phyloP scores from a whole-genome alignment of 768 basidiomycete genomes.

The Tylopilus cervinicoccineus region DNA sequence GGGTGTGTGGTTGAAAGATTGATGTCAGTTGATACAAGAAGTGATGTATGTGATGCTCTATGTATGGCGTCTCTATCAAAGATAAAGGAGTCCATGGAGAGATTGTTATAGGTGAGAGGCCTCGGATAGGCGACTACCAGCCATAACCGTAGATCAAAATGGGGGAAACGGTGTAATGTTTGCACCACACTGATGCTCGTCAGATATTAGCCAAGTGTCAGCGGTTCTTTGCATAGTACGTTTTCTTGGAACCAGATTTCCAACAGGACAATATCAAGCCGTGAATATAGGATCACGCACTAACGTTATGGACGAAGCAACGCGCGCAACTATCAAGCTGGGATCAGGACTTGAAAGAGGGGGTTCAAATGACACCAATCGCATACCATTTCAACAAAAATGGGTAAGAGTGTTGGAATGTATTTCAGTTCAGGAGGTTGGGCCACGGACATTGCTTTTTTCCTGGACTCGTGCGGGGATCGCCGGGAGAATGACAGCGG shows the following conservation, averaged over 20 bases:
- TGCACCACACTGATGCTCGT: background rate
- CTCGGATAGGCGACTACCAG: background rate
- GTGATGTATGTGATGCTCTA: background rate
- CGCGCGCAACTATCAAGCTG: conserved; percentile 33
- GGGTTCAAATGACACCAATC: background rate
- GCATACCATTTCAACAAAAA: conserved; percentile 90
- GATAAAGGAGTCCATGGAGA: too few relatives aligned
- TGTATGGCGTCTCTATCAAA: too few relatives aligned
- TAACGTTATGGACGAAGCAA: conserved; percentile 21
- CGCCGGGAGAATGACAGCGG: conserved; percentile 10
- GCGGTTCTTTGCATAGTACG: background rate
- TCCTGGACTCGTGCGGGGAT: conserved; percentile 35
- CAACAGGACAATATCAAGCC: too few relatives aligned
- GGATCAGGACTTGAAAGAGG: conserved; percentile 1
- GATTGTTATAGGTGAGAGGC: too few relatives aligned
- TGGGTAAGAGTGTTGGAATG: conserved; percentile 77
- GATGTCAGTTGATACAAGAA: background rate
- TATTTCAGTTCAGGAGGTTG: conserved; percentile 74
- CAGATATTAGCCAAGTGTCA: conserved; percentile 2
- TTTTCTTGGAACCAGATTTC: background rate
- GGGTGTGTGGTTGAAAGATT: background rate
- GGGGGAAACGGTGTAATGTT: background rate
- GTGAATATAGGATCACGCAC: background rate
- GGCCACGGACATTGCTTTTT: conserved; percentile 41
- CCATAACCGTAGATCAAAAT: background rate